Base-by-base conservation (phyloP, 306 rosid genomes). In the Dryas drummondii region DNA sequence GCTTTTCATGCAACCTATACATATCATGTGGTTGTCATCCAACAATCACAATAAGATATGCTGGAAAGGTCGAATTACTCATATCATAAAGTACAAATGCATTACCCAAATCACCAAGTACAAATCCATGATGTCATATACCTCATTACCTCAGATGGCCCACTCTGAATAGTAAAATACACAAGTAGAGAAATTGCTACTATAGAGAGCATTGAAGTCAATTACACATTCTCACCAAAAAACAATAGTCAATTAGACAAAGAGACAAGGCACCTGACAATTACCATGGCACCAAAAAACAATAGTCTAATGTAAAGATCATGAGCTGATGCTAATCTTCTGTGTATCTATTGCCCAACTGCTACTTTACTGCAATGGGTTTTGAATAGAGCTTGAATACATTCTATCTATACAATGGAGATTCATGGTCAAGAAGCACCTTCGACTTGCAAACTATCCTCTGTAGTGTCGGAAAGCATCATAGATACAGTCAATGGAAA, bases 401-500 rank as follows among this genome's bases (percentile, higher is more conserved):
- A 22, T 58, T 58, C 40, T 58, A 58, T 27, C 9, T 37, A 22
- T 6, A 7, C 4, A 61, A 19, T n/a, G 76, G 0, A 50, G 49
- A 60, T 47, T 48, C 22, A 14, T 2, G 13, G 74, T 70, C 79
- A 44, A 77, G 70, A 65, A 80, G 84, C 46, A 70, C 76, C 79
- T 47, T 82, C 84, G 64, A 82, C 61, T 61, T 61, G 46, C 73
- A 82, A 48, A 53, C 56, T 69, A 57, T 76, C 14, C 65, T 3
- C 88, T 79, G n/a, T n/a, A n/a, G n/a, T n/a, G 79, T 57, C 45
- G 9, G 57, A 37, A 44, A 83, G 71, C 66, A 80, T 13, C 16
- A 40, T n/a, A n/a, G 14, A 45, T 32, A 57, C 66, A 45, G 70
- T 76, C 66, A 76, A 71, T 37, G 49, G 5, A 49, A 50, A 63